phyloP scores from a whole-genome alignment of 2,329 filamentous ascomycete genomes.

The Knoxdaviesia proteae region DNA sequence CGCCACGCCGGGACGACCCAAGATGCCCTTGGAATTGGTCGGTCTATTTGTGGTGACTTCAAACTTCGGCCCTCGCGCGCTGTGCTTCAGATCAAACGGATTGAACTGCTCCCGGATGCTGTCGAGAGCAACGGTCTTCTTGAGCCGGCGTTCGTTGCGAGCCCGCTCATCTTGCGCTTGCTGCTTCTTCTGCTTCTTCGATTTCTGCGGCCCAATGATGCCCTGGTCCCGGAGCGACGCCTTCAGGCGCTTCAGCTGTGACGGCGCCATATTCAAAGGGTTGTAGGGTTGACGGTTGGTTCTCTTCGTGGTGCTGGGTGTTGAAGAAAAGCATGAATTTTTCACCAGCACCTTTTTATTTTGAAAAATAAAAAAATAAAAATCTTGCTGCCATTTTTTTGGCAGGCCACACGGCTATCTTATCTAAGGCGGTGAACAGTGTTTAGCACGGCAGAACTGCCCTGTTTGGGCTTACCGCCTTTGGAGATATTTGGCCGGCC shows the following conservation, averaged over 20 bases:
- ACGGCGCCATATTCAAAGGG: conserved; percentile 55
- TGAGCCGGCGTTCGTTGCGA: conserved; percentile 50
- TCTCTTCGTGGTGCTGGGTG: no score
- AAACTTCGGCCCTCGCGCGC: conserved; percentile 61
- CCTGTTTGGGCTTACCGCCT: no score
- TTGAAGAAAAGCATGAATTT: no score
- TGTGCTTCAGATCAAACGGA: conserved; percentile 82
- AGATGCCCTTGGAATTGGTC: conserved; percentile 31
- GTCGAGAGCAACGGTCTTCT: conserved; percentile 58
- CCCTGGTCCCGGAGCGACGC: conserved; percentile 75
- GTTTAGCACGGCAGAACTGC: no score
- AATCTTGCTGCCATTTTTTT: conserved; percentile 7
- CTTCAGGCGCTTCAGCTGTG: conserved; percentile 91
- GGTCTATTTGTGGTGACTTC: conserved; percentile 53
- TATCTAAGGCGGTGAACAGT: no score
- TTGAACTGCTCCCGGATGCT: conserved; percentile 93
- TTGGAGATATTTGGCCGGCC: no score
- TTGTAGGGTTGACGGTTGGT: neutral
- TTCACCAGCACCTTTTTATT: neutral
- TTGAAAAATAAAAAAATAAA: neutral
- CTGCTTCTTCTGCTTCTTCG: conserved; percentile 81
- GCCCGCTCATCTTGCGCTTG: conserved; percentile 43
- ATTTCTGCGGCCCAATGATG: conserved; percentile 76
- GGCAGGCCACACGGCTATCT: conserved; percentile 1
- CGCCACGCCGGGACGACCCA: conserved; percentile 61